These are phyloP conservation scores for Camellia lanceoleosa DNA, from an alignment of 148 eudicot species.

Conservation along the genomic window DNA sequence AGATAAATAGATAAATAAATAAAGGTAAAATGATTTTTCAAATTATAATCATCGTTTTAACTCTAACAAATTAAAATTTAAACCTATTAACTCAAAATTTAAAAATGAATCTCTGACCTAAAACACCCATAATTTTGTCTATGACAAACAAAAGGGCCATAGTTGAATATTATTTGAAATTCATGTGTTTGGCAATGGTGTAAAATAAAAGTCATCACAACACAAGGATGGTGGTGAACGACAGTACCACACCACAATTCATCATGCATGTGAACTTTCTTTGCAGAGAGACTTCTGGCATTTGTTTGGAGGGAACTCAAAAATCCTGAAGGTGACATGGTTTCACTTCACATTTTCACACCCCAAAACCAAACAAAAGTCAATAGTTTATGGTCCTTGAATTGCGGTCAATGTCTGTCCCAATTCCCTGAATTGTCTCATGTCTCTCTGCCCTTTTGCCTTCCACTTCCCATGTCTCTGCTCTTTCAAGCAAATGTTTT, in stretches of 20 bases:
- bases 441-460: not conserved
- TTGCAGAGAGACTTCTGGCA: not conserved
- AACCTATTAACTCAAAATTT: too few relatives aligned
- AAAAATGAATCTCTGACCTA: too few relatives aligned
- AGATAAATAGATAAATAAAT: too few relatives aligned
- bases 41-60: too few relatives aligned
- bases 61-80: too few relatives aligned
- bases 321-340: not conserved
- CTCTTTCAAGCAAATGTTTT: not conserved
- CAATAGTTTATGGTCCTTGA: not conserved
- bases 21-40: too few relatives aligned
- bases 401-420: constrained; percentile 7
- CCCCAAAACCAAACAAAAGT: not conserved
- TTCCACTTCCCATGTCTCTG: not conserved
- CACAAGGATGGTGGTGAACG: too few relatives aligned
- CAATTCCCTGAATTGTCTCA: not conserved
- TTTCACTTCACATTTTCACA: not conserved
- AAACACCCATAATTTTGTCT: too few relatives aligned
- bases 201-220: too few relatives aligned
- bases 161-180: too few relatives aligned
- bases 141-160: too few relatives aligned
- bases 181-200: too few relatives aligned
- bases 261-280: not conserved
- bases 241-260: not conserved
- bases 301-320: not conserved